Base-by-base conservation (phyloP, 78 protist genomes). In the Dictyostelium firmibasis region DNA sequence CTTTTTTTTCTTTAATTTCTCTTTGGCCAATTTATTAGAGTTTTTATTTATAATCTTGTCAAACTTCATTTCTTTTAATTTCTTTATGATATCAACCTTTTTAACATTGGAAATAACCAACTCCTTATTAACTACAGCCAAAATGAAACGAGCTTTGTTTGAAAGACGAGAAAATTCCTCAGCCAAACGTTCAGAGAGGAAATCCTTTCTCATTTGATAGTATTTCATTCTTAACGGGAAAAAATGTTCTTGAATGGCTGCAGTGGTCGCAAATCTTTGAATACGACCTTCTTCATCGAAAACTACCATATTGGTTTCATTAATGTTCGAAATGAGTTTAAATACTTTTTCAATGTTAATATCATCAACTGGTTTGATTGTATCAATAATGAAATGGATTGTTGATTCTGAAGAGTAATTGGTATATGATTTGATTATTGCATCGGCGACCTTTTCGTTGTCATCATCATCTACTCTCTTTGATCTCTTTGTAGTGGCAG, bases 261-360 rank as follows among this genome's bases (percentile, higher is more conserved):
- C 74, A 16, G 95, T 83, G 0, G 33, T 7, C 36, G 47, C 97
- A 97, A 97, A 99, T 94, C 87, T 91, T 44, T 70, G 72, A 60
- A 99, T 95, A 33, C 81, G 86, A 9, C 98, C 98, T 41, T 96
- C 76, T 74, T 82, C 72, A 87, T 98, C 98, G 69, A 98, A 99
- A 14, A 97, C 84, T 14, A 81, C 60, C 98, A 99, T 93, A 98
- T 98, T 98, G 29, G 98, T 4, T 33, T 86, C 35, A 67, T 53
- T 20, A 14, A 78, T 11, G 2, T 88, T 85, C 47, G 77, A 60
- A 57, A 18, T 50, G 81, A 35, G 57, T 4, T 8, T 25, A 70
- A 25, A 81, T 47, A 74, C 47, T 57, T 74, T 79, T 74, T 75
- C 97, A 95, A 44, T 91, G 41, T 92, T 98, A 1, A 1, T 67